Base-by-base conservation (phyloP, 2,329 filamentous ascomycete genomes). In the Hawksworthiomyces lignivorus region DNA sequence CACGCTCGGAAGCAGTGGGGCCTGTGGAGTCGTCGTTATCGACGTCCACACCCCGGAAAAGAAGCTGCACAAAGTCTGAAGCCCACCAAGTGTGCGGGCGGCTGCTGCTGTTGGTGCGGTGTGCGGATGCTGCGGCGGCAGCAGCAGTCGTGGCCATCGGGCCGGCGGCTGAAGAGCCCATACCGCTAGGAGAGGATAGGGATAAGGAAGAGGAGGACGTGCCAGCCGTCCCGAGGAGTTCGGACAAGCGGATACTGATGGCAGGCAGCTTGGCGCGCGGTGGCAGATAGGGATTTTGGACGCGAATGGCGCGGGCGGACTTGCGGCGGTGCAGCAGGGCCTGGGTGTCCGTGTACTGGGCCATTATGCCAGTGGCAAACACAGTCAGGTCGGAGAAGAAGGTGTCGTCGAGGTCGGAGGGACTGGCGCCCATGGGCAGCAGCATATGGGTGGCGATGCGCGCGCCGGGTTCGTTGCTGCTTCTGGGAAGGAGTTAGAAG, bases 31-130 rank as follows among this genome's bases (percentile, higher is more conserved):
- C 41, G 20, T 42, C 52, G 30, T 46, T 50, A 44, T 63, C 61
- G 20, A 73, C 50, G 44, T 63, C 61, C 18, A 73, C 58, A 12
- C 67, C 70, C 46, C 62, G 69, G 52, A 80, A 80, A n/a, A 64
- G 67, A 37, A 85, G 63, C 37, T 70, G 68, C 21, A 84, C 66
- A 27, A 69, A 68, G 45, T 84, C 72, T 30, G 69, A 65, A 2
- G 77, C 77, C 80, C 80, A 84, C 4, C 45, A 65, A 58, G 26
- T 57, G 7, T 20, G 36, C 7, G 22, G 10, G 5, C 21, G 14
- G 21, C 14, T 26, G 34, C 31, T n/a, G n/a, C n/a, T n/a, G 24
- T 8, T 12, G 8, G 24, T 8, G 8, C 24, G 24, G 24, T 4
- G 24, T n/a, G n/a, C n/a, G n/a, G n/a, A n/a, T n/a, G n/a, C n/a